These are phyloP conservation scores for Oryza glumipatula DNA, from an alignment of 176 grass and related monocot species.

Conservation along the genomic window DNA sequence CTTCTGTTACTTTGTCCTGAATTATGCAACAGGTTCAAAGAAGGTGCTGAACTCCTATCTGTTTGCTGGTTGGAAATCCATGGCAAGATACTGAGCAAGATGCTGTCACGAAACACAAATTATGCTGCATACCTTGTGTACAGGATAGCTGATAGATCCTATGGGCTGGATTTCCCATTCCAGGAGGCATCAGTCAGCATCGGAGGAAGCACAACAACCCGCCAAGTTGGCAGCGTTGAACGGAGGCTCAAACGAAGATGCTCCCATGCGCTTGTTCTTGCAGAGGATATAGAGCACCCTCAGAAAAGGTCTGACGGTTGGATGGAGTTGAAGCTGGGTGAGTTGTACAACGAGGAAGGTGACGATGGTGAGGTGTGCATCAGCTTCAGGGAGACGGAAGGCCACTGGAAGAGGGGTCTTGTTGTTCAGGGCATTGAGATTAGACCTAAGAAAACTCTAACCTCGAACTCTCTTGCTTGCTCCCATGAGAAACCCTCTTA, in stretches of 20 bases:
- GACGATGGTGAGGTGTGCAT: constrained; percentile 60
- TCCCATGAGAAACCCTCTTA: too few species aligned
- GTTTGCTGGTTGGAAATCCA: constrained; percentile 61
- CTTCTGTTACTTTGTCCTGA: too few species aligned
- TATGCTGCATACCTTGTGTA: constrained; percentile 61
- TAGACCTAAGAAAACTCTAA: too few species aligned
- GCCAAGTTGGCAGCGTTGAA: not conserved
- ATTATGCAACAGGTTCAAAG: constrained; percentile 39
- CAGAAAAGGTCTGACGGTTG: constrained; percentile 41
- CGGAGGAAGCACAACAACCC: not conserved
- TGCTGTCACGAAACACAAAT: constrained; percentile 42
- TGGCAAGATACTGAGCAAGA: constrained; percentile 50
- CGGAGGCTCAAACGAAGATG: not conserved
- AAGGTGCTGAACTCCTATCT: constrained; percentile 26
- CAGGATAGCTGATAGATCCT: constrained; percentile 23
- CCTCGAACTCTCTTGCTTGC: too few species aligned
- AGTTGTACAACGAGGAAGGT: constrained; percentile 47
- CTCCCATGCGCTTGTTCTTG: not conserved
- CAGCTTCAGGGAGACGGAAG: constrained; percentile 39
- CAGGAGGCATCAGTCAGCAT: constrained; percentile 30
- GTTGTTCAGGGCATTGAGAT: too few species aligned
- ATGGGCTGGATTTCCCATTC: constrained; percentile 22
- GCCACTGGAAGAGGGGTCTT: too few species aligned
- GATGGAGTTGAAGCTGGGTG: constrained; percentile 61
- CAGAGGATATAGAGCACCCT: not conserved